Conservation (phyloP, 257 asterid species). For the Solanum peruvianum region DNA sequence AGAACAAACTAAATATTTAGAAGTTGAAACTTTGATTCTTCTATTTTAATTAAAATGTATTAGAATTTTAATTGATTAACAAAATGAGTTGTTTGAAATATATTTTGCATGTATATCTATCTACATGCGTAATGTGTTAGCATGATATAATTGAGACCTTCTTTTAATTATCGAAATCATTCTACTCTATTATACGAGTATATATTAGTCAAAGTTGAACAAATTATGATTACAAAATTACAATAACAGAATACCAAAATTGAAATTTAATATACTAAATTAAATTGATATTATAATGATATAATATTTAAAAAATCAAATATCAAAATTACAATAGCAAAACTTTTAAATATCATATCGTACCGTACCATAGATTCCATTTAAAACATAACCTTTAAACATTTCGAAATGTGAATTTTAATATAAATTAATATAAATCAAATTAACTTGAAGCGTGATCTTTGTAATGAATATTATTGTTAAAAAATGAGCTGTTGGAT, state of each 20-base stretch:
- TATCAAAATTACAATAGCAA: too few relatives aligned
- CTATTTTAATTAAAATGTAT: neutral
- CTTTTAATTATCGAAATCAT: too few relatives aligned
- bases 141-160: neutral
- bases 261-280: too few relatives aligned
- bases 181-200: neutral
- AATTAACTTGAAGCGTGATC: neutral
- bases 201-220: neutral
- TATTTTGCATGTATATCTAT: neutral
- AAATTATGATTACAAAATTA: neutral
- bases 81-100: neutral
- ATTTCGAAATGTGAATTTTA: neutral
- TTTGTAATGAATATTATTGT: neutral
- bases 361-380: too few relatives aligned
- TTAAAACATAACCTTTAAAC: neutral
- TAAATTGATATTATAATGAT: too few relatives aligned
- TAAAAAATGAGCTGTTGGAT: neutral
- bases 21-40: too few relatives aligned
- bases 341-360: too few relatives aligned
- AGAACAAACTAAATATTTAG: neutral
- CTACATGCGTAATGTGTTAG: neutral
- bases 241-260: too few relatives aligned
- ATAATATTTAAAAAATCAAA: too few relatives aligned
- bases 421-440: neutral
- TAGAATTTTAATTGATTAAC: neutral